Conservation (phyloP, 257 asterid species). For the Solanum virginianum region DNA sequence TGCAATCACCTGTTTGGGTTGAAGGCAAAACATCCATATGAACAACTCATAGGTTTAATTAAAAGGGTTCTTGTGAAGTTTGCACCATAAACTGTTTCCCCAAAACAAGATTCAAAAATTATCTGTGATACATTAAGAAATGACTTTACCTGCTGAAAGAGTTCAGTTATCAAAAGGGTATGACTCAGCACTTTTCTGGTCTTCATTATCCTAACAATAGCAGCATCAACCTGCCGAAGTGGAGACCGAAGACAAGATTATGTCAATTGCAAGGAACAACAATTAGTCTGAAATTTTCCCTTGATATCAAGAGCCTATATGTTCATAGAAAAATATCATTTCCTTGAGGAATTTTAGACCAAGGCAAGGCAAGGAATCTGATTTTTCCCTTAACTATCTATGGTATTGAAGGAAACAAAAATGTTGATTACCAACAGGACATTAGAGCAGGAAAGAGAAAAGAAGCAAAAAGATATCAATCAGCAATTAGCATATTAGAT, state of each 20-base stretch:
- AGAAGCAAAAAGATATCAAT: not conserved
- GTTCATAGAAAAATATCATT: not conserved
- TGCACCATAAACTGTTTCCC: not conserved
- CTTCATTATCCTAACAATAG: constrained; percentile 94
- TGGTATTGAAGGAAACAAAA: not conserved
- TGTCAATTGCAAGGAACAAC: not conserved
- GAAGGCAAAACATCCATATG: not conserved
- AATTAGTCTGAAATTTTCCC: not conserved
- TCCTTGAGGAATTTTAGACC: not conserved
- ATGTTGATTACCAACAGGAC: not conserved
- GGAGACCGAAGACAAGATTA: not conserved
- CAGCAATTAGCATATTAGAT: not conserved
- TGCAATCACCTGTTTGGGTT: not conserved
- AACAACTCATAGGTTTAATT: not conserved
- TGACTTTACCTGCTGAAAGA: constrained; percentile 73
- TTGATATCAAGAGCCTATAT: not conserved
- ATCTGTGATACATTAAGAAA: not conserved
- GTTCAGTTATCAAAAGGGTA: constrained; percentile 91
- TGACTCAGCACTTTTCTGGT: constrained; percentile 85
- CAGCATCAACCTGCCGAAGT: constrained; percentile 75
- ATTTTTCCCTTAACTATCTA: not conserved
- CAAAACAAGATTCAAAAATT: not conserved
- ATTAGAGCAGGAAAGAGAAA: not conserved
- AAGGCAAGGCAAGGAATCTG: not conserved
- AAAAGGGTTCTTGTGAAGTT: not conserved